Percentiles rank a stretch among this genome's conserved stretches.
Evolutionary conservation across 225 moss, liverwort and hornwort species (phyloP).

Genomic region (Takakia lepidozioides): DNA sequence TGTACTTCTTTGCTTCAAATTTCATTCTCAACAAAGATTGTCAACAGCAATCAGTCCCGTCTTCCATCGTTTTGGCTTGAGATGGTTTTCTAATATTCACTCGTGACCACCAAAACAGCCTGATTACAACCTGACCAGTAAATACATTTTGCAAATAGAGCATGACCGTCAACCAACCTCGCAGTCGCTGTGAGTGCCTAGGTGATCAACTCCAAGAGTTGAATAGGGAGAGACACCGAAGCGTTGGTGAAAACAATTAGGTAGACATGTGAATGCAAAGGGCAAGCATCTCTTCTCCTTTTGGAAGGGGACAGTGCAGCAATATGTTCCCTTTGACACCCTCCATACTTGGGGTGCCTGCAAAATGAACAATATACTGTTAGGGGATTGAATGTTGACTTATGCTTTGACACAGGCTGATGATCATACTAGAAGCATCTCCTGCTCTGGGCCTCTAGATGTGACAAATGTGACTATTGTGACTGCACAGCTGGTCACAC

Average conservation of each 20-base stretch:
- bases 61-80: not conserved
- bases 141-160: not conserved
- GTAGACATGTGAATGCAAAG: conserved; percentile 1
- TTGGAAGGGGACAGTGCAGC: conserved; percentile 13
- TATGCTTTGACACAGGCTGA: too few species aligned
- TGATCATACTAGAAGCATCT: too few species aligned
- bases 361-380: too few species aligned
- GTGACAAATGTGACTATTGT: too few species aligned
- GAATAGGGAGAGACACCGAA: conserved; percentile 15
- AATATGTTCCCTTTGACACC: too few species aligned
- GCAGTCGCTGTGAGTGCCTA: conserved; percentile 10
- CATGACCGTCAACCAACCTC: conserved; percentile 2
- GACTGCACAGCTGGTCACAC: too few species aligned
- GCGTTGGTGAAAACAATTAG: conserved; percentile 11
- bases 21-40: not conserved
- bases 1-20: conserved; percentile 4
- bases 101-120: not conserved
- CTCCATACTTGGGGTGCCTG: too few species aligned
- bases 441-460: too few species aligned
- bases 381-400: too few species aligned
- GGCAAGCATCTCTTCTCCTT: conserved; percentile 16
- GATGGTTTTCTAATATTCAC: too few species aligned
- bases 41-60: not conserved
- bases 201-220: conserved; percentile 17
- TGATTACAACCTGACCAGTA: not conserved